A percentile compares a stretch with the other conserved stretches of the same genome.
Evolutionary conservation across 2,329 filamentous ascomycete species (phyloP).

Genomic region (Arthrobotrys conoides): DNA sequence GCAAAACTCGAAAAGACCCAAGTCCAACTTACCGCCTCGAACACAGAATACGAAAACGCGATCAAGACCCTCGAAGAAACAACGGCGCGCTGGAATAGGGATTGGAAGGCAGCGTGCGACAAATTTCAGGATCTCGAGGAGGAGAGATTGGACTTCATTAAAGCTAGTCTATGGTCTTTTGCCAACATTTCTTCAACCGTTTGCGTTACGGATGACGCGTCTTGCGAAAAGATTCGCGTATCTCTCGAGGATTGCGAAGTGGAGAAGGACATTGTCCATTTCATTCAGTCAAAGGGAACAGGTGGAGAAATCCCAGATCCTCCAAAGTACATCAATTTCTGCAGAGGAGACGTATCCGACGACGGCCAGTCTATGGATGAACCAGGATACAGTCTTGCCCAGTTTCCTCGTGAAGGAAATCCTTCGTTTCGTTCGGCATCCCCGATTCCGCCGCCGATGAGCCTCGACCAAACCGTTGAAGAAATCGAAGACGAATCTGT

Average conservation of each 20-base stretch:
- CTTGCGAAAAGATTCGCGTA: constrained; percentile 94
- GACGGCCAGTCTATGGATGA: constrained; percentile 91
- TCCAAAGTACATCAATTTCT: constrained; percentile 99
- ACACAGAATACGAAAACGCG: constrained; percentile 91
- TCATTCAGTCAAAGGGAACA: constrained; percentile 90
- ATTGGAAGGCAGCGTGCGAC: constrained; percentile 96
- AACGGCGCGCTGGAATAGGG: constrained; percentile 93
- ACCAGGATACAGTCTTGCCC: constrained; percentile 91
- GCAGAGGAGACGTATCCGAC: constrained; percentile 82
- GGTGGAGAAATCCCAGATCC: constrained; percentile 97
- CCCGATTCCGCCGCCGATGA: constrained; percentile 86
- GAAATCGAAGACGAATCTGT: constrained; percentile 50
- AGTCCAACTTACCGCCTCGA: constrained; percentile 90
- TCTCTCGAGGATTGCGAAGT: constrained; percentile 96
- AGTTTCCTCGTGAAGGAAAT: constrained; percentile 95
- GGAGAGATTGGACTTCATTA: constrained; percentile 95
- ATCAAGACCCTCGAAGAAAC: constrained; percentile 96
- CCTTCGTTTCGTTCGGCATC: constrained; percentile 96
- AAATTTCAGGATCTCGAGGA: constrained; percentile 99
- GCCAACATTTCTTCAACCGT: constrained; percentile 97
- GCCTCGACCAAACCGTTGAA: constrained; percentile 38
- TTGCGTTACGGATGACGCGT: constrained; percentile 95
- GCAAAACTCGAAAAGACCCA: constrained; percentile 99
- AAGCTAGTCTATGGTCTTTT: constrained; percentile 97
- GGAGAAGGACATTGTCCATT: constrained; percentile 89